Conservation (phyloP, 1,284 basidiomycete species). For the Mrakiaceae sp. region DNA sequence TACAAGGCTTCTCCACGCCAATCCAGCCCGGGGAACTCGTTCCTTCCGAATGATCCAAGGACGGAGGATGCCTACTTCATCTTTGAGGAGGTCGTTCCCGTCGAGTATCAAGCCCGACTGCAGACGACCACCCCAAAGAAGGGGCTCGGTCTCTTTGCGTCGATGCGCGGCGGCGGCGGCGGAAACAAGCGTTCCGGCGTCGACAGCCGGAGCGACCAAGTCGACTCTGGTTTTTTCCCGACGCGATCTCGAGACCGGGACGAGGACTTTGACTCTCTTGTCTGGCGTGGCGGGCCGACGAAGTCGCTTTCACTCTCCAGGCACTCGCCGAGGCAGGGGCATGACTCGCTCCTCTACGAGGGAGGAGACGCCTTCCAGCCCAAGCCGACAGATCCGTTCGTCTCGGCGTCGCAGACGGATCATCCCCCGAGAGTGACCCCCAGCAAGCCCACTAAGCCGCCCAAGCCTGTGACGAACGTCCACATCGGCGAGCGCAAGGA, state of each 20-base stretch:
- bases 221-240: not conserved
- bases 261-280: constrained; percentile 8
- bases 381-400: too few relatives aligned
- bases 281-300: constrained; percentile 6
- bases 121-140: constrained; percentile 3
- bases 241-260: constrained; percentile 3
- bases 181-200: not conserved
- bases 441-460: not conserved
- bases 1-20: constrained; percentile 54
- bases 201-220: not conserved
- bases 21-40: constrained; percentile 19
- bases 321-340: not conserved
- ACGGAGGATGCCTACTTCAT: constrained; percentile 52
- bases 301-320: not conserved
- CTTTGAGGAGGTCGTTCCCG: constrained; percentile 59
- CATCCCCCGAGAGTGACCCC: not conserved
- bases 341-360: too few relatives aligned
- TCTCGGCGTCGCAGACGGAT: too few relatives aligned
- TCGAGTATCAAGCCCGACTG: constrained; percentile 13
- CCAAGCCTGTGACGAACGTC: not conserved
- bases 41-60: constrained; percentile 42
- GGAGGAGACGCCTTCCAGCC: too few relatives aligned
- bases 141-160: constrained; percentile 2
- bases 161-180: constrained; percentile 4
- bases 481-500: not conserved